Conservation (phyloP, 306 rosid species). For the Vachellia collinsii region DNA sequence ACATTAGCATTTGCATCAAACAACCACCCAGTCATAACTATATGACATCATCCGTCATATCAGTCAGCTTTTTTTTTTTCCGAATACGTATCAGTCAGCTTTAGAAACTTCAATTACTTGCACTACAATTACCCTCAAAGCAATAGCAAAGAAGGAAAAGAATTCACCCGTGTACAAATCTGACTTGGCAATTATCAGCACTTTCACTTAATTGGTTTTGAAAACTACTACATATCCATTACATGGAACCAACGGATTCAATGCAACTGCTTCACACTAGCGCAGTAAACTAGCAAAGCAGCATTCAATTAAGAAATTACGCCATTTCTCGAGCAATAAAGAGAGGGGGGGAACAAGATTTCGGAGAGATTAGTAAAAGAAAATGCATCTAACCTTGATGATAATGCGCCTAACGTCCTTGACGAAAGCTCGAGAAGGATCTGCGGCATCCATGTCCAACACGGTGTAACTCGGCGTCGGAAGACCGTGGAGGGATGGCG, state of each 20-base stretch:
- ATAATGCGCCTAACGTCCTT: conserved; percentile 32
- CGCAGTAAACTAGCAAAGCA: not conserved
- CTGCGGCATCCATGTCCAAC: conserved; percentile 10
- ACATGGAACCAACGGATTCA: not conserved
- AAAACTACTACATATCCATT: not conserved
- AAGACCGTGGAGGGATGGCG: not conserved
- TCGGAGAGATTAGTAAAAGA: not conserved
- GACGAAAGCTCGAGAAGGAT: conserved; percentile 28
- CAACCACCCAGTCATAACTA: not conserved
- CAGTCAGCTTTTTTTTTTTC: not conserved
- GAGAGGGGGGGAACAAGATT: not conserved
- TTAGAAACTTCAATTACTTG: not conserved
- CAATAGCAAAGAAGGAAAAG: not conserved
- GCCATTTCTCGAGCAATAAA: not conserved
- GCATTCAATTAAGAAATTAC: not conserved
- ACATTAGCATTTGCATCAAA: conserved; percentile 14
- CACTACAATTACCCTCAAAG: not conserved
- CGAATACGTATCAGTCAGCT: not conserved
- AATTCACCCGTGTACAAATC: not conserved
- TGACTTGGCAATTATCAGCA: not conserved
- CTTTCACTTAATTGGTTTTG: not conserved
- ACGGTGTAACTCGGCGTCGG: not conserved
- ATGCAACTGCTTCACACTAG: not conserved
- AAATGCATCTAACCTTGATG: conserved; percentile 15
- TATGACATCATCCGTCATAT: not conserved